Evolutionary conservation across 2,329 filamentous ascomycete genomes (phyloP), one percentile per base, ranked within the genome.

Genomic region (Claviceps sorghi): DNA sequence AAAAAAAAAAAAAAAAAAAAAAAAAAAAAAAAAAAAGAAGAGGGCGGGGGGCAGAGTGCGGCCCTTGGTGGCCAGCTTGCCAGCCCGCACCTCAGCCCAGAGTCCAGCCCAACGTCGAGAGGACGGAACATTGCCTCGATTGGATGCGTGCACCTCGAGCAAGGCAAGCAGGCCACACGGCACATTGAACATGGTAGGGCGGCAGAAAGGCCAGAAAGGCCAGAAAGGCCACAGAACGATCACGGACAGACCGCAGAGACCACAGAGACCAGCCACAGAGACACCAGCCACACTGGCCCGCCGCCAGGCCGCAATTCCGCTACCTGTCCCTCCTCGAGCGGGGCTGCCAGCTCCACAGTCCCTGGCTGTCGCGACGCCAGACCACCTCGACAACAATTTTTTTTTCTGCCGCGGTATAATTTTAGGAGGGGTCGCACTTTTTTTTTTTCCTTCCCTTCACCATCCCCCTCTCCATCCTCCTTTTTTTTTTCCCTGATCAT

Each of bases 361-460:
- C 42, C 42, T 50, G 36, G 38, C 50, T 50, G 50, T 46, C 45
- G 49, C 44, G 45, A 48, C 44, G 30, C 49, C 26, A 51, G 48
- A 43, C 46, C 41, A 49, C 45, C 43, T 36, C 42, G 38, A 48
- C 8, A 53, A 49, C 46, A 43, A 42, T 53, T 58, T 58, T 58
- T 55, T 55, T 52, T 54, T 50, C 43, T 50, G 51, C 52, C 53
- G 53, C 53, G 53, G 54, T 42, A 54, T 44, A 49, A 44, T 43
- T 51, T 54, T 45, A 30, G 43, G 43, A 53, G 46, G 36, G 50
- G 50, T 45, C 53, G 36, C 53, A 50, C 32, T 52, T 54, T 54
- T 53, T 53, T 53, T 51, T 46, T 46, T 44, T 51, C 41, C 40
- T 44, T 52, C 41, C 40, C 43, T 53, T 41, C 40, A 44, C 40